Conservation (phyloP, 768 basidiomycete species). For the Boletellus emodensis region DNA sequence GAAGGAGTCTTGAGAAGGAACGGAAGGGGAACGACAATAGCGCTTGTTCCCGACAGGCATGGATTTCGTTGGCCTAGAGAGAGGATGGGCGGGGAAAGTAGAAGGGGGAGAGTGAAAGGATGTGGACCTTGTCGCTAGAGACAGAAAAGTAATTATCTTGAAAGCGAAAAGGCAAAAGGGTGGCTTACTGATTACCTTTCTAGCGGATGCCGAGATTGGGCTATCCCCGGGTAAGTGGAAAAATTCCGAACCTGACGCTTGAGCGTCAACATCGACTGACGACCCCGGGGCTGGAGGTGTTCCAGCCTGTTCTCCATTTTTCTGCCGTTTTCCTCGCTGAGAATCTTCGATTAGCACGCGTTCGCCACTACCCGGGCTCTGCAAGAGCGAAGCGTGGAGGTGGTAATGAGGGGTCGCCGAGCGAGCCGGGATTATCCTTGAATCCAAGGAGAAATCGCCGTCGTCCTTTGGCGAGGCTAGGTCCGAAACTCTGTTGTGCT, state of each 20-base stretch:
- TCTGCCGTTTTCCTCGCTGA: constrained; percentile 47
- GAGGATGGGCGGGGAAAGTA: constrained; percentile 10
- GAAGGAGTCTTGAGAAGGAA: constrained; percentile 60
- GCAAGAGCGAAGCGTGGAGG: constrained; percentile 23
- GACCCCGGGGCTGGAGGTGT: constrained; percentile 5
- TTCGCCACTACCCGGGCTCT: constrained; percentile 9
- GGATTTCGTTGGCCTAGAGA: constrained; percentile 17
- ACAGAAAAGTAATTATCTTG: constrained; percentile 25
- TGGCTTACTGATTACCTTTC: constrained; percentile 32
- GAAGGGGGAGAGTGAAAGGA: constrained; percentile 33
- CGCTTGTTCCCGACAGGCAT: constrained; percentile 21
- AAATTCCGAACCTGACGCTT: constrained; percentile 19
- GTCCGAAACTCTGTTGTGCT: constrained; percentile 4
- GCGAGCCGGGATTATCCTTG: constrained; percentile 33
- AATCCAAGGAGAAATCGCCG: constrained; percentile 37
- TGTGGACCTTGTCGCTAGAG: constrained; percentile 29
- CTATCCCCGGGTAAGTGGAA: constrained; percentile 21
- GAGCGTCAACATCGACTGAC: constrained; percentile 16
- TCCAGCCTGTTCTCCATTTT: constrained; percentile 15
- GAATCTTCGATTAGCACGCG: constrained; percentile 38
- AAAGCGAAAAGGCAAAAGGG: constrained; percentile 17
- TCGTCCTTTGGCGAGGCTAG: constrained; percentile 16
- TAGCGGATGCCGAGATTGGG: constrained; percentile 27
- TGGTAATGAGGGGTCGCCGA: constrained; percentile 47
- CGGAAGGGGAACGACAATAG: constrained; percentile 35